These are phyloP conservation scores for Isatis lusitanica DNA, from an alignment of 441 rosid species.

Conservation along the genomic window DNA sequence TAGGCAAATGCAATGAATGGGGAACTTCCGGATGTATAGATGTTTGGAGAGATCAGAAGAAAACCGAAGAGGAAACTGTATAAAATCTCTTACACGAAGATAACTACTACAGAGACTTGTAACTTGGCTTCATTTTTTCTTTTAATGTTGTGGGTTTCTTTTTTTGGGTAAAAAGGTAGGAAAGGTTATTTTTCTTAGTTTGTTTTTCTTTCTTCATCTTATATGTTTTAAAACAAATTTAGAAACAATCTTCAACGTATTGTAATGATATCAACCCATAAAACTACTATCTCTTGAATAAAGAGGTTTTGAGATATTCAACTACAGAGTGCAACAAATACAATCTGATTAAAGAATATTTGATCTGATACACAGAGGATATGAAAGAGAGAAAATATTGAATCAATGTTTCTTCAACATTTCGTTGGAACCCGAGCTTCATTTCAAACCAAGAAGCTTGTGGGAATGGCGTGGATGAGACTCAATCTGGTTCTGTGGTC, in stretches of 20 bases:
- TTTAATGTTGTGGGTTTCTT: not conserved
- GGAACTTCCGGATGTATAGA: slow-evolving; percentile 34
- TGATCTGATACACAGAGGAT: not conserved
- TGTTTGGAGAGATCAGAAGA: slow-evolving; percentile 12
- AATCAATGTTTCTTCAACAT: slow-evolving; percentile 29
- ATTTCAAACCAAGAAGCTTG: slow-evolving; percentile 60
- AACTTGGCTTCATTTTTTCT: slow-evolving; percentile 15
- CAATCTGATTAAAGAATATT: slow-evolving; percentile 29
- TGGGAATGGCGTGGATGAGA: not conserved
- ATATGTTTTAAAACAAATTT: not conserved
- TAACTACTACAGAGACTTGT: slow-evolving; percentile 32
- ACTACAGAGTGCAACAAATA: slow-evolving; percentile 28
- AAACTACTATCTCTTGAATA: slow-evolving; percentile 8
- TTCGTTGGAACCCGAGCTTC: slow-evolving; percentile 56
- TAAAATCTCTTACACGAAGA: slow-evolving; percentile 33
- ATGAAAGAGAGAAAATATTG: not conserved
- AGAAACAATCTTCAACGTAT: slow-evolving; percentile 5
- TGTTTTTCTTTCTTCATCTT: not conserved
- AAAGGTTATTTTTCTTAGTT: slow-evolving; percentile 19
- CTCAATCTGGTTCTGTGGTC: not conserved
- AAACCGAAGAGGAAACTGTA: slow-evolving; percentile 25
- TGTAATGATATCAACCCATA: slow-evolving; percentile 19
- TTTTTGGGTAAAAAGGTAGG: slow-evolving; percentile 33
- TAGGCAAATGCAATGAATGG: slow-evolving; percentile 12
- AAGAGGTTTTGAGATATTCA: slow-evolving; percentile 8